Evolutionary conservation across 1,139 yeast genomes (phyloP), one percentile per base, ranked within the genome.

Genomic region (Nematodospora anomalae): DNA sequence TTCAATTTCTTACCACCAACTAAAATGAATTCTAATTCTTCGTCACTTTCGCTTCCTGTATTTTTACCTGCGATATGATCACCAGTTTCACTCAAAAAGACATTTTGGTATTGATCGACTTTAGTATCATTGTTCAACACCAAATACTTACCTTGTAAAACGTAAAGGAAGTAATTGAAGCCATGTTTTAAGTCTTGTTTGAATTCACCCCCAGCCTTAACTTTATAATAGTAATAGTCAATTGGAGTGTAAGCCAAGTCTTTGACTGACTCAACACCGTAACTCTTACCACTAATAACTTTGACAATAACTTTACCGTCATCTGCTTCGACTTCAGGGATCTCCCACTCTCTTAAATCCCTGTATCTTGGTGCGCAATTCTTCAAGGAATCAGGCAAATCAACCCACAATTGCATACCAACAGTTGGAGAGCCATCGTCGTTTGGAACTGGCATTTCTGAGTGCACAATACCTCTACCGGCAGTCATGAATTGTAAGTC

Each of bases 401-500:
- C 96, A 33, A 89, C 96, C 97, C 97, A 89, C 36, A 90, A 64
- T 60, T 89, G 96, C 70, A 89, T 69, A 35, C 96, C 96, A 28
- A 67, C 74, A 26, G 81, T 79, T 1, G 75, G 64, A 14, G 70
- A 57, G 16, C 83, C 84, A 46, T 78, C 79, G 6, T 70, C 69
- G 47, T 71, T 71, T 28, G 71, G 69, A 23, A 84, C 77, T n/a
- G 96, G 96, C 79, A 86, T 84, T 53, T 86, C 95, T 4, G 89
- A 77, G 53, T 88, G 96, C 26, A 86, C 88, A 30, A 88, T 79
- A 37, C 96, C 97, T 48, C 74, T 77, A 39, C 97, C 96, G 6
- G 96, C 96, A 40, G 96, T 89, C 95, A 89, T 89, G 57, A 89
- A 88, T 63, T 89, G 97, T 49, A 89, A 67, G 56, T 89, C 97